Evolutionary conservation across 208 protist species (phyloP), one percentile per base, ranked within the genome.

Genomic region (Leptomonas seymouri): DNA sequence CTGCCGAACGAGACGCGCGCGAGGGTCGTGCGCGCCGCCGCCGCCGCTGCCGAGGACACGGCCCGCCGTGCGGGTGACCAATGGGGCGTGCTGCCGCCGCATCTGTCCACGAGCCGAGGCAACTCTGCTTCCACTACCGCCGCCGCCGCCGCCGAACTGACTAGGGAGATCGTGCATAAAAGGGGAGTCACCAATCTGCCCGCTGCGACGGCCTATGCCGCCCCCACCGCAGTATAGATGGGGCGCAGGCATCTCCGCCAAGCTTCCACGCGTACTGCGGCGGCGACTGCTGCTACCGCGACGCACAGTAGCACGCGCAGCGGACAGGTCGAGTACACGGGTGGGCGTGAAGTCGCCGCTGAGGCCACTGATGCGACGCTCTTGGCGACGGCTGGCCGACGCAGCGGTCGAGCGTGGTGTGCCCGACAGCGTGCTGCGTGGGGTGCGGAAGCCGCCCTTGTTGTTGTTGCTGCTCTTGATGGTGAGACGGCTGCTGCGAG

Each of bases 61-160:
- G 16, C 88, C 94, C 7, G 62, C 77, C 11, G 71, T 94, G 46
- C 71, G 63, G 3, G 78, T 71, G 41, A 63, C 53, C 27, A 76
- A 41, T 3, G 62, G 64, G 6, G 59, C 60, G 8, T 62, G 59
- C 42, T 67, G 74, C 48, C 61, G 74, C 11, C 71, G 56, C 44
- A 31, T 23, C 56, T 65, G 71, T 28, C 63, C 63, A 12, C 25
- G 54, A 14, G 41, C 57, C 25, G 57, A 42, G 41, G 21, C 20
- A 23, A 45, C 49, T 1, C 55, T 15, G 5, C 16, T 14, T 1
- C 8, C 51, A 16, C 23, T 20, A 15, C 30, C n/a, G 7, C 31
- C 54, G 11, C 25, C n/a, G 18, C 28, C n/a, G 27, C 41, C 28
- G 58, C 63, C 46, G 57, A 77, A 71, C 20, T 58, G 34, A 5